Evolutionary conservation across 2,329 filamentous ascomycete genomes (phyloP).

Genomic region (Xylariomycetidae sp.): DNA sequence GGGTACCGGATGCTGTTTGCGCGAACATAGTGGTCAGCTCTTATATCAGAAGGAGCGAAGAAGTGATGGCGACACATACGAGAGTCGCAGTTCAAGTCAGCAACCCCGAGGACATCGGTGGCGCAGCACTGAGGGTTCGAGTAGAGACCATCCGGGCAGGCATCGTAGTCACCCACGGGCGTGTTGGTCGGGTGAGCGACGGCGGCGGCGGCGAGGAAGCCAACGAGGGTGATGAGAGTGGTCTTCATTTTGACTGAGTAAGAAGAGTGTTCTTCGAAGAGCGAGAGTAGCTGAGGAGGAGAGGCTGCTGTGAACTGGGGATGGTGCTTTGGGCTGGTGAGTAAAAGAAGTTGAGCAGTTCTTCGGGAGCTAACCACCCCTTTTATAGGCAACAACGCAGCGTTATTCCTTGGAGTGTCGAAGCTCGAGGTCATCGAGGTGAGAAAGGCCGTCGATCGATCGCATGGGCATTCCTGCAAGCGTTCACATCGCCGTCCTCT

Average conservation of each 20-base stretch:
- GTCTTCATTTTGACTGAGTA: constrained; percentile 21
- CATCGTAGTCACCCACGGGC: constrained; percentile 21
- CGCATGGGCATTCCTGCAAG: not conserved
- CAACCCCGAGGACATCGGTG: constrained; percentile 47
- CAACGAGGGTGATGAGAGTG: constrained; percentile 16
- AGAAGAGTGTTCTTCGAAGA: constrained; percentile 5
- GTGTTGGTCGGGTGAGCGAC: constrained; percentile 9
- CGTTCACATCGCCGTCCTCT: not conserved
- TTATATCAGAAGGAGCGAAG: not conserved
- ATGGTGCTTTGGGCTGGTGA: constrained; percentile 9
- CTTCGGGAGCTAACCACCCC: constrained; percentile 5
- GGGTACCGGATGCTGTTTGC: constrained; percentile 29
- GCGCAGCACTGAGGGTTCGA: constrained; percentile 52
- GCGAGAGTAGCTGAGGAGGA: constrained; percentile 4
- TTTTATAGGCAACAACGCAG: constrained; percentile 11
- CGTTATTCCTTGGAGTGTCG: too few species aligned
- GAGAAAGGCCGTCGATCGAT: not conserved
- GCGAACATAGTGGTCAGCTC: not conserved
- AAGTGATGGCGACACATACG: constrained; percentile 22
- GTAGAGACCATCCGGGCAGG: constrained; percentile 36
- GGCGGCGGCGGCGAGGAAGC: constrained; percentile 20
- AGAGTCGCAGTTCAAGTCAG: constrained; percentile 40
- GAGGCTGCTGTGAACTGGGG: constrained; percentile 1
- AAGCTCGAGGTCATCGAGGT: too few species aligned
- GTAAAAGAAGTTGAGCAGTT: not conserved